These are phyloP conservation scores for Pestalotiopsis sp. DNA, from an alignment of 2,329 filamentous ascomycete species.

Conservation along the genomic window DNA sequence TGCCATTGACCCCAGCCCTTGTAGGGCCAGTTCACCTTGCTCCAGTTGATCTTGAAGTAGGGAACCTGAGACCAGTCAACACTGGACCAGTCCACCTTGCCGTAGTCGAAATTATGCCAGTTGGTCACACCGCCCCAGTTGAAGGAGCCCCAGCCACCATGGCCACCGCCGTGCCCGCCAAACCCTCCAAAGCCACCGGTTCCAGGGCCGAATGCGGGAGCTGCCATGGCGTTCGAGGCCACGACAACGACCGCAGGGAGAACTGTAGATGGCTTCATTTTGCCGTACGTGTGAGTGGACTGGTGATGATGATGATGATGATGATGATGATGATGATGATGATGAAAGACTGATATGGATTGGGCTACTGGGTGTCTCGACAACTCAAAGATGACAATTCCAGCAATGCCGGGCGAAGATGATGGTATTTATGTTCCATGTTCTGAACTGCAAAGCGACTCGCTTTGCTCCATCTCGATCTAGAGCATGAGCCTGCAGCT, in stretches of 20 bases:
- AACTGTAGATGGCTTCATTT: not conserved
- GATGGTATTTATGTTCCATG: too few species aligned
- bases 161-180: not conserved
- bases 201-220: not conserved
- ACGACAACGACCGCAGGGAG: not conserved
- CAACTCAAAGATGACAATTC: too few species aligned
- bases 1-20: conserved; percentile 4
- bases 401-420: too few species aligned
- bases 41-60: conserved; percentile 4
- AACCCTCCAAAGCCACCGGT: not conserved
- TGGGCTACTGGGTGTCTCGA: too few species aligned
- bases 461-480: too few species aligned
- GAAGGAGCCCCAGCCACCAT: not conserved
- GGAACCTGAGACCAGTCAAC: conserved; percentile 3
- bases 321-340: too few species aligned
- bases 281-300: too few species aligned
- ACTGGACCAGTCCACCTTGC: conserved; percentile 3
- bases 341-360: too few species aligned
- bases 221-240: not conserved
- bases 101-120: not conserved
- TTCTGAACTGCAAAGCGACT: too few species aligned
- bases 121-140: not conserved
- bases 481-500: too few species aligned
- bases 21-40: not conserved
- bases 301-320: too few species aligned